Conservation (phyloP, 768 basidiomycete species). For the Psilocybe subaeruginosa region DNA sequence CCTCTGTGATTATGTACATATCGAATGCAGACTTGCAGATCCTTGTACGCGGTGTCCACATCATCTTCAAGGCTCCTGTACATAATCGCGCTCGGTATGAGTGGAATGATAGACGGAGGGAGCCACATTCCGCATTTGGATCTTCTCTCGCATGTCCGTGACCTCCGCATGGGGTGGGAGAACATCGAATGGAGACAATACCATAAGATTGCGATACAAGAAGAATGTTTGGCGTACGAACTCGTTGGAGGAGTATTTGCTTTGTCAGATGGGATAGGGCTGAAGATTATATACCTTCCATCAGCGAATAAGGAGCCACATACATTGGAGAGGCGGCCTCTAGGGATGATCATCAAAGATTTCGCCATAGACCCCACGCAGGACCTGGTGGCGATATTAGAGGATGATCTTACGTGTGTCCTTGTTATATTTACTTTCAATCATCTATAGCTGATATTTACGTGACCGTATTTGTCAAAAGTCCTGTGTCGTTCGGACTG, state of each 20-base stretch:
- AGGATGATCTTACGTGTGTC: slow-evolving; percentile 10
- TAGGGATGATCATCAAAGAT: slow-evolving; percentile 49
- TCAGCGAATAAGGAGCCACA: slow-evolving; percentile 19
- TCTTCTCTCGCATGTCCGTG: slow-evolving; percentile 21
- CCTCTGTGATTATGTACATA: background rate
- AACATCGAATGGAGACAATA: slow-evolving; percentile 22
- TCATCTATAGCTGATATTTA: too few relatives aligned
- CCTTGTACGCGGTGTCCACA: slow-evolving; percentile 22
- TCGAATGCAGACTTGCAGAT: slow-evolving; percentile 32
- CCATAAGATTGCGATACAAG: slow-evolving; percentile 11
- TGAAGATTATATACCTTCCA: slow-evolving; percentile 28
- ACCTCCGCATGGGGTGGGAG: slow-evolving; percentile 27
- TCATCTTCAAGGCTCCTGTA: slow-evolving; percentile 33
- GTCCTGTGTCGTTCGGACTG: background rate
- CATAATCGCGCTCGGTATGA: slow-evolving; percentile 37
- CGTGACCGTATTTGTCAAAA: background rate
- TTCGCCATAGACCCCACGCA: slow-evolving; percentile 70
- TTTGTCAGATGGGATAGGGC: slow-evolving; percentile 30
- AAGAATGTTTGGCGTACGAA: slow-evolving; percentile 49
- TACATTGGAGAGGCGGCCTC: slow-evolving; percentile 28
- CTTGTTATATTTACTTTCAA: background rate
- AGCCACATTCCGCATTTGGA: slow-evolving; percentile 18
- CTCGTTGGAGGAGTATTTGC: slow-evolving; percentile 63
- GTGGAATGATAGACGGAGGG: slow-evolving; percentile 33
- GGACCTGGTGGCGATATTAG: slow-evolving; percentile 53